Base-by-base conservation (phyloP, 208 protist species). In the Crithidia sp. region DNA sequence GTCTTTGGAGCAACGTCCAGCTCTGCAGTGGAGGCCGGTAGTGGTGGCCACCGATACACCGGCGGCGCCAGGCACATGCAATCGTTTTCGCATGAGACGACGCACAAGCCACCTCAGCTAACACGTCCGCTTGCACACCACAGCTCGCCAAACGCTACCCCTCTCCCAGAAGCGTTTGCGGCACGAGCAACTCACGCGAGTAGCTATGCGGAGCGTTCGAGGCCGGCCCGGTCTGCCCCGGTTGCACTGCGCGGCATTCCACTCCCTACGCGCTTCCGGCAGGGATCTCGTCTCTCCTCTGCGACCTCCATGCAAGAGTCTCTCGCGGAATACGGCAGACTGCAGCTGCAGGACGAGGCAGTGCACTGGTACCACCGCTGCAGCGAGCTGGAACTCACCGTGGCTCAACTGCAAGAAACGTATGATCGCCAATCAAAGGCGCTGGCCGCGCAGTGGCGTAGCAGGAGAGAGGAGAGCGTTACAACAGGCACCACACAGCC, bases 281-380 rank as follows among this genome's bases (percentile, higher is more conserved):
- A 63, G 44, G 36, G 2, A 1, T 14, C 44, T 7, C 14, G 40
- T 6, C 37, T 44, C 17, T 62, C 67, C 19, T 41, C 7, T 0
- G 28, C 63, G 19, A 9, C 49, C 40, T 66, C 74, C 39, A 52
- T 79, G 63, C 67, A 52, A 39, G 61, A 70, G 74, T 79, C 74
- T 14, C 12, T 69, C 16, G 61, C 53, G 13, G 61, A 70, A 43
- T 79, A 71, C 55, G 68, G 67, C 7, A 59, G 61, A 37, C 43
- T 58, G 55, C 74, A 79, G 61, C 59, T 84, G 61, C 71, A 77
- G 56, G 66, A 81, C 5, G 80, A 84, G 64, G 75, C 76, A 14
- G 66, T 81, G 41, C 41, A 63, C 40, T 84, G 80, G 80, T 76
- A 73, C 13, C 62, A 74, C 54, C 75, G 80, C 41, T 78, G 75